These are phyloP conservation scores for Smithsoniella earleae DNA, from an alignment of 163 green algal species.

Conservation along the genomic window DNA sequence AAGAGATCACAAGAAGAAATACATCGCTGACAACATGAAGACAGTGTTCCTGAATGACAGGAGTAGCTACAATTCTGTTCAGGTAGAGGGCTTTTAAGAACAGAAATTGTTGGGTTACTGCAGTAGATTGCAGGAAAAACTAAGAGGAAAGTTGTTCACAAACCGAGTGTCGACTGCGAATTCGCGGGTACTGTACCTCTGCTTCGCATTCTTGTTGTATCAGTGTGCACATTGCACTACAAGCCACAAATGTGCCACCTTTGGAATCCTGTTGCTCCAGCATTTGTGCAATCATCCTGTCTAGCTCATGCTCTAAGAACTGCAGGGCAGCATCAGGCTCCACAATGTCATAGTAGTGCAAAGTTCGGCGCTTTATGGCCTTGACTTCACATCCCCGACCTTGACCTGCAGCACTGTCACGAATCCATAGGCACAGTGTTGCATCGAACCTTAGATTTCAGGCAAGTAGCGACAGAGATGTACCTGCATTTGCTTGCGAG, in stretches of 20 bases:
- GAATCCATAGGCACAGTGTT: too few species aligned
- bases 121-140: too few species aligned
- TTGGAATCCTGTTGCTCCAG: neutral
- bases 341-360: constrained; percentile 39
- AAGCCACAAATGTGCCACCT: constrained; percentile 18
- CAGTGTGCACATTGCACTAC: constrained; percentile 40
- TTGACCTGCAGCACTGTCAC: too few species aligned
- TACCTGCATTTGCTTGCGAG: neutral
- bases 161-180: too few species aligned
- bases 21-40: neutral
- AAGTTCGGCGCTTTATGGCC: neutral
- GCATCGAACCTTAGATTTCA: constrained; percentile 32
- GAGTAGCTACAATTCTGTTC: neutral
- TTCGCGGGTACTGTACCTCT: constrained; percentile 30
- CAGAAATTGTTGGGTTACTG: too few species aligned
- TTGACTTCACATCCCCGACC: constrained; percentile 1
- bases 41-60: neutral
- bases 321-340: constrained; percentile 50
- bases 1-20: neutral
- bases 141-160: too few species aligned
- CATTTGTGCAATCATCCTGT: constrained; percentile 16
- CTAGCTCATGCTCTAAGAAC: constrained; percentile 64
- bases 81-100: neutral
- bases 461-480: constrained; percentile 13
- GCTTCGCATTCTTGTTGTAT: constrained; percentile 46